Evolutionary conservation across 371 early-diverging fungal species (phyloP).

Genomic region (Cokeromyces recurvatus): DNA sequence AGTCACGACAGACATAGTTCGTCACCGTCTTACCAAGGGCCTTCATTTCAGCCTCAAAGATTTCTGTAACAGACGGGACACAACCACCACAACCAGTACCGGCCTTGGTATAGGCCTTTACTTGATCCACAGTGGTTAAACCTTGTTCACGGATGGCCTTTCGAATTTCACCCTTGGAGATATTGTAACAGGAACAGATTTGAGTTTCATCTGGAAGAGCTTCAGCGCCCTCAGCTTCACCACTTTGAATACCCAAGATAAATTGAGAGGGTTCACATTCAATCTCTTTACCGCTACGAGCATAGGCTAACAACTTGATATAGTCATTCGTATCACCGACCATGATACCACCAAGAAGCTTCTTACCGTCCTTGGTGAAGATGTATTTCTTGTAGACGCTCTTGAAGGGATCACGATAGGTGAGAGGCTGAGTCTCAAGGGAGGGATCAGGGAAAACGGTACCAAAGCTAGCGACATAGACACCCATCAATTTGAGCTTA

Average conservation of each 20-base stretch:
- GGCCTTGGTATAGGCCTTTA: slow-evolving; percentile 56
- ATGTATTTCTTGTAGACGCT: slow-evolving; percentile 59
- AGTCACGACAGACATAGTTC: slow-evolving; percentile 56
- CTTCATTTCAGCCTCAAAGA: slow-evolving; percentile 60
- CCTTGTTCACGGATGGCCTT: slow-evolving; percentile 36
- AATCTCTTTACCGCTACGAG: slow-evolving; percentile 45
- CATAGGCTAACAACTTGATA: slow-evolving; percentile 48
- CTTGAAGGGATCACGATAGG: slow-evolving; percentile 56
- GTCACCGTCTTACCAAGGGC: slow-evolving; percentile 49
- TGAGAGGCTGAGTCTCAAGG: slow-evolving; percentile 32
- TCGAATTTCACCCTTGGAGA: slow-evolving; percentile 56
- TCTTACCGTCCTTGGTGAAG: slow-evolving; percentile 59
- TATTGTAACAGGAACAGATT: slow-evolving; percentile 68
- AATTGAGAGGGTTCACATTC: slow-evolving; percentile 53
- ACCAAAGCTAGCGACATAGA: slow-evolving; percentile 69
- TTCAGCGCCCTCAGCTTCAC: slow-evolving; percentile 31
- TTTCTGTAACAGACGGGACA: slow-evolving; percentile 47
- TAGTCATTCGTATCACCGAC: slow-evolving; percentile 67
- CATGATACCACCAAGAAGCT: slow-evolving; percentile 65
- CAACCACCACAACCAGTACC: slow-evolving; percentile 65
- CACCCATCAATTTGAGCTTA: slow-evolving; percentile 64
- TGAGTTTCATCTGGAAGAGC: slow-evolving; percentile 64
- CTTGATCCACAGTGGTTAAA: slow-evolving; percentile 48
- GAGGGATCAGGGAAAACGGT: slow-evolving; percentile 51
- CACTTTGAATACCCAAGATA: slow-evolving; percentile 48